phyloP scores from a whole-genome alignment of 1,284 basidiomycete species.

The Psilocybe mexicana region DNA sequence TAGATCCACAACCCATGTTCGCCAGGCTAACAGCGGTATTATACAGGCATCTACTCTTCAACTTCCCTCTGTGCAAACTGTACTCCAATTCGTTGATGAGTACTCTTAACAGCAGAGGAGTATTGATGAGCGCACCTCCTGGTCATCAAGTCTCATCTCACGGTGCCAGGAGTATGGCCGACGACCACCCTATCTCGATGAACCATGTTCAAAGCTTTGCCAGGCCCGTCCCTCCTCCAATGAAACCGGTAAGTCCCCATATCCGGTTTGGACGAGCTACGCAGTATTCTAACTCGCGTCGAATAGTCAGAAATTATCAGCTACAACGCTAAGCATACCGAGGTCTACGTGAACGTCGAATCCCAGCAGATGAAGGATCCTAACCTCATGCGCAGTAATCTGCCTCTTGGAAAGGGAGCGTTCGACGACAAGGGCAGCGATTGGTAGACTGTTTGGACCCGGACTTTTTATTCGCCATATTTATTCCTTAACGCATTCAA shows the following conservation, averaged over 20 bases:
- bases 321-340: constrained; percentile 9
- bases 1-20: background rate
- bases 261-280: background rate
- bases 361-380: constrained; percentile 8
- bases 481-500: background rate
- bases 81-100: constrained; percentile 34
- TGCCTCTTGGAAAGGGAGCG: constrained; percentile 12
- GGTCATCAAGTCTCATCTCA: background rate
- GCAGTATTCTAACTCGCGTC: background rate
- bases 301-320: constrained; percentile 13
- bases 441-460: background rate
- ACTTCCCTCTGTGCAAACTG: constrained; percentile 41
- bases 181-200: constrained; percentile 9
- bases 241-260: constrained; percentile 12
- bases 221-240: constrained; percentile 6
- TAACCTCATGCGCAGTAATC: constrained; percentile 6
- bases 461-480: background rate
- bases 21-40: background rate
- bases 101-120: constrained; percentile 20
- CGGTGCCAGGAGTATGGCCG: background rate
- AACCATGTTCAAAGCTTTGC: constrained; percentile 4
- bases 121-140: constrained; percentile 12
- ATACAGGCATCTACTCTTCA: constrained; percentile 41
- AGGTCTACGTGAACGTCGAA: constrained; percentile 17
- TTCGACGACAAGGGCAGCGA: constrained; percentile 8